These are phyloP conservation scores for Baorangia bicolor DNA, from an alignment of 768 basidiomycete species.

Conservation along the genomic window DNA sequence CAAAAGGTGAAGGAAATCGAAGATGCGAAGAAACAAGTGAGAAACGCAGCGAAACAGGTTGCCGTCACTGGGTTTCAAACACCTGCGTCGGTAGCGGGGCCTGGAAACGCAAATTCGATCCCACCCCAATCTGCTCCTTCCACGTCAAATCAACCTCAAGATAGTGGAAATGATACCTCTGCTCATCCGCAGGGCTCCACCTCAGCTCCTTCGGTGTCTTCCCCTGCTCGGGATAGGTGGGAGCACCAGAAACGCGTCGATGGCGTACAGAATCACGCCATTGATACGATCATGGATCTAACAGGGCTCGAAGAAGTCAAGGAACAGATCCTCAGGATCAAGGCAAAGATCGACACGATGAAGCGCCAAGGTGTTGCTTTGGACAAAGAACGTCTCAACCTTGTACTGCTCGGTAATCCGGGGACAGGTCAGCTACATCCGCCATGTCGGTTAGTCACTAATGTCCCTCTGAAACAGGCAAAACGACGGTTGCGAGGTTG, in stretches of 20 bases:
- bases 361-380: conserved; percentile 50
- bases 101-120: not conserved
- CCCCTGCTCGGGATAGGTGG: conserved; percentile 16
- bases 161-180: not conserved
- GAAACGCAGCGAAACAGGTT: conserved; percentile 4
- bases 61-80: not conserved
- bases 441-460: not conserved
- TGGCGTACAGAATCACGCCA: conserved; percentile 48
- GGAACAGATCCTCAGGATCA: conserved; percentile 51
- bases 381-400: conserved; percentile 58
- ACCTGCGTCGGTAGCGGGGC: not conserved
- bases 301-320: conserved; percentile 68
- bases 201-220: conserved; percentile 7
- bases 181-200: not conserved
- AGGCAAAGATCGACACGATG: conserved; percentile 48
- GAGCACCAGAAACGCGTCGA: conserved; percentile 43
- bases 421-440: conserved; percentile 71
- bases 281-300: conserved; percentile 68
- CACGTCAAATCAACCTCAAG: conserved; percentile 1
- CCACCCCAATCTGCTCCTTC: not conserved
- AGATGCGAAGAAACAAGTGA: conserved; percentile 5
- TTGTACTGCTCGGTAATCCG: conserved; percentile 64
- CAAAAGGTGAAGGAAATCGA: conserved; percentile 12
- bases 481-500: conserved; percentile 41
- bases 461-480: conserved; percentile 1